Percentiles rank a stretch among this genome's conserved stretches.
phyloP scores from a whole-genome alignment of 805 yeast genomes.

The Metschnikowia similis region DNA sequence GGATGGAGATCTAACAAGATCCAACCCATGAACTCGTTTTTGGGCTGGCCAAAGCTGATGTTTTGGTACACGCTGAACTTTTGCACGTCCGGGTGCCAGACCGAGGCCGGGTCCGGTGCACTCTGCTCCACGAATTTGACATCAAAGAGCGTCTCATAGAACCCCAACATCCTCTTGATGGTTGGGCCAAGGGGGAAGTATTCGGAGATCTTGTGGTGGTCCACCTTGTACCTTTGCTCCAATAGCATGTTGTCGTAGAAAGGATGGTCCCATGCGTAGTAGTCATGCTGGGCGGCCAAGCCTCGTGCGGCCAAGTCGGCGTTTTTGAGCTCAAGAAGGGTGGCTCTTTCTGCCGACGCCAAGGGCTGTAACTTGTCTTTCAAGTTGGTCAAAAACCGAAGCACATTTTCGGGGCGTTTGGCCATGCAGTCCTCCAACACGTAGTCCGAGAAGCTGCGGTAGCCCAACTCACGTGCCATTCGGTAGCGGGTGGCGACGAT shows the following conservation, averaged over 20 bases:
- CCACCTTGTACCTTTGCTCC: constrained; percentile 67
- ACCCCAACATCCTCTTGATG: constrained; percentile 60
- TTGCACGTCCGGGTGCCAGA: constrained; percentile 79
- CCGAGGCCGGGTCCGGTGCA: constrained; percentile 34
- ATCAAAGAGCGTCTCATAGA: constrained; percentile 67
- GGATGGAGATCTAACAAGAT: constrained; percentile 80
- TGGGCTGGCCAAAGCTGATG: constrained; percentile 36
- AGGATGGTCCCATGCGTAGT: constrained; percentile 70
- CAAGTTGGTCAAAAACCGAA: constrained; percentile 59
- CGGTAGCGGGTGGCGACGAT: constrained; percentile 60
- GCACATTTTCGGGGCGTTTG: constrained; percentile 56
- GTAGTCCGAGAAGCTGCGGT: constrained; percentile 63
- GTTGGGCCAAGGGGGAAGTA: constrained; percentile 74
- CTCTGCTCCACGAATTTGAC: constrained; percentile 58
- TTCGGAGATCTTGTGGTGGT: constrained; percentile 66
- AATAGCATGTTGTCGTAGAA: constrained; percentile 63
- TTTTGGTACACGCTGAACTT: constrained; percentile 72
- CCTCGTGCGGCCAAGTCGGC: constrained; percentile 46
- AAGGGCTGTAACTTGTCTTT: constrained; percentile 53
- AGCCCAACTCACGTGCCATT: constrained; percentile 62
- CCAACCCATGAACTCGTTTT: constrained; percentile 61
- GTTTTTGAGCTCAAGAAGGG: constrained; percentile 49
- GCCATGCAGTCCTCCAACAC: constrained; percentile 81
- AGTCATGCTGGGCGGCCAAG: constrained; percentile 32
- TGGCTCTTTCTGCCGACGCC: constrained; percentile 51